Evolutionary conservation across 2,329 filamentous ascomycete species (phyloP), one percentile per base, ranked within the genome.

Genomic region (Trichophyton rubrum): DNA sequence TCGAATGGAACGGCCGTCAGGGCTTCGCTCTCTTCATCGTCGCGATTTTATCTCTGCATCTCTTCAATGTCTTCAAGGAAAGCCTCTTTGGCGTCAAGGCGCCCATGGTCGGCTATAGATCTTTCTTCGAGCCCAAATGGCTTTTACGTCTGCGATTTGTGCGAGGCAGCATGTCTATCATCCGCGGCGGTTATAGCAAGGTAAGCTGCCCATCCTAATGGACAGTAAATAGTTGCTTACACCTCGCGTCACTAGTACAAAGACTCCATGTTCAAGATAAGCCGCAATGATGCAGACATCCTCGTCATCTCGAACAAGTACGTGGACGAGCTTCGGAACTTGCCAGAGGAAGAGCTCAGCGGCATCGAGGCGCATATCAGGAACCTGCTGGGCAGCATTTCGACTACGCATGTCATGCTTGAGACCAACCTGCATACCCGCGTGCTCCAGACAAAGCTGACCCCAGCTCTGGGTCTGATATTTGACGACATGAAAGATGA

Each of bases 301-400:
- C 56, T 67, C 9, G 62, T 68, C 4, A 62, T 69, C 15, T 62
- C 68, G 3, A 67, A 66, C 45, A 67, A 65, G 58, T 69, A 66
- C 59, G 49, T 68, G 2, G 63, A 66, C 22, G 68, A 69, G 45
- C 59, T 69, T 24, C 64, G 63, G n/a, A 40, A 40, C 17, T 55
- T 67, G 43, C 67, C 68, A 3, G 58, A 62, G 3, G 60, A 59
- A 9, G 62, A 62, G 4, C 53, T 67, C 11, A 67, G 67, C 40
- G 49, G 62, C 15, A 65, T 66, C 6, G 55, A 63, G 22, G 66
- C 66, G 9, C 66, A 66, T 40, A 64, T 64, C 20, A 65, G 64
- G 51, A 57, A 57, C 17, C 38, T 57, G 9, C 33, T 43, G 17
- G 55, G 33, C 11, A 38, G 15, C 13, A 20, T 20, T 57, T 57